These are phyloP conservation scores for Colletotrichum cordylinicola DNA, from an alignment of 2,329 filamentous ascomycete species.

Conservation along the genomic window DNA sequence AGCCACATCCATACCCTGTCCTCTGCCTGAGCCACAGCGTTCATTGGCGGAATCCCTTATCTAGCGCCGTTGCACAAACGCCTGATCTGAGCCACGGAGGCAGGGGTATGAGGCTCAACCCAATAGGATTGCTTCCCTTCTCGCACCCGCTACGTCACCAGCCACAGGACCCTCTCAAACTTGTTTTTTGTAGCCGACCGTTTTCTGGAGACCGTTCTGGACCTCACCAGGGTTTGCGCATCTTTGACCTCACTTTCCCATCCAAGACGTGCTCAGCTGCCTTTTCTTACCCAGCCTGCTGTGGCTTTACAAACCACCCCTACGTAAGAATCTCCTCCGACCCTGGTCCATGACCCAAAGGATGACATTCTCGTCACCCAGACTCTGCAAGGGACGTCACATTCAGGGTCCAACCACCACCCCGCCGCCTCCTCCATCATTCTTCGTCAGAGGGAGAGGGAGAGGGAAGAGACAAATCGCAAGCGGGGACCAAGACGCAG, in stretches of 20 bases:
- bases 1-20: background rate
- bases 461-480: background rate
- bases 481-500: conserved; percentile 2
- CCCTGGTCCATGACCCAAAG: background rate
- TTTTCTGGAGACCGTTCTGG: background rate
- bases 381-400: conserved; percentile 17
- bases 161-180: conserved; percentile 19
- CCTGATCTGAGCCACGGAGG: background rate
- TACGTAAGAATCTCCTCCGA: background rate
- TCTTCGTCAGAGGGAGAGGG: background rate
- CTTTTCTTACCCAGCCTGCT: background rate
- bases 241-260: background rate
- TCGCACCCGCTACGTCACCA: conserved; percentile 15
- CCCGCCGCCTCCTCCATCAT: background rate
- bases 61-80: background rate
- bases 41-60: background rate
- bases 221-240: background rate
- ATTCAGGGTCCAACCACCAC: background rate
- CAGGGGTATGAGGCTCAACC: conserved; percentile 16
- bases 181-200: conserved; percentile 1
- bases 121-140: background rate
- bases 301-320: background rate
- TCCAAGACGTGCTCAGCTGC: background rate
- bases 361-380: background rate
- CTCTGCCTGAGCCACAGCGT: background rate